Evolutionary conservation across 2,329 filamentous ascomycete species (phyloP), one percentile per base, ranked within the genome.

Genomic region (Trichoderma gracile): DNA sequence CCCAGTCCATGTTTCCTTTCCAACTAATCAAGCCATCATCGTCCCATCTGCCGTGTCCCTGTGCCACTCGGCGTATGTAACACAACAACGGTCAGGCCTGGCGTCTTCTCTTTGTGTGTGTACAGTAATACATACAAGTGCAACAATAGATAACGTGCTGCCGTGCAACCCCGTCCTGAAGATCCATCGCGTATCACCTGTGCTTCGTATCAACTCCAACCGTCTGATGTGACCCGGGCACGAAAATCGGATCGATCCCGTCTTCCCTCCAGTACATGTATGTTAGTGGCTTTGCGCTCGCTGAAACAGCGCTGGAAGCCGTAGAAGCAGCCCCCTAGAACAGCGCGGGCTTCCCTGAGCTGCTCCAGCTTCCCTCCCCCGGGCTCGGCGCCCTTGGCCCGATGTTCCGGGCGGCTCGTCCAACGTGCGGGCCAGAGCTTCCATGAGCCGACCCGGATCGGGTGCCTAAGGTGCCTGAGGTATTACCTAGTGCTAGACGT

Each of bases 341-440:
- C n/a, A n/a, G n/a, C n/a, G n/a, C n/a, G n/a, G n/a, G n/a, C n/a
- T n/a, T n/a, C n/a, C n/a, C n/a, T n/a, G n/a, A n/a, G n/a, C n/a
- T n/a, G n/a, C n/a, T n/a, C n/a, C n/a, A n/a, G n/a, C n/a, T n/a
- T n/a, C n/a, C n/a, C n/a, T n/a, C n/a, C n/a, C 42, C 25, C 58
- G 58, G 58, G 10, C 23, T 21, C 58, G 58, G 58, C 58, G 58
- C 27, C 40, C 40, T 38, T 52, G 33, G 47, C 49, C 58, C 58
- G 58, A 54, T 53, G 47, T 61, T 53, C 58, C 58, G 58, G 58
- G 58, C 49, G 47, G 46, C 57, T 60, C 12, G 57, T 43, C 47
- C 46, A 52, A 42, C 49, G 30, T 30, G 47, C 47, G 47, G 47
- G 23, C 56, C 56, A 47, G 45, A 49, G 42, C 9, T n/a, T n/a